Conservation (phyloP, 495 filamentous ascomycete species). For the Elasticomyces elasticus region DNA sequence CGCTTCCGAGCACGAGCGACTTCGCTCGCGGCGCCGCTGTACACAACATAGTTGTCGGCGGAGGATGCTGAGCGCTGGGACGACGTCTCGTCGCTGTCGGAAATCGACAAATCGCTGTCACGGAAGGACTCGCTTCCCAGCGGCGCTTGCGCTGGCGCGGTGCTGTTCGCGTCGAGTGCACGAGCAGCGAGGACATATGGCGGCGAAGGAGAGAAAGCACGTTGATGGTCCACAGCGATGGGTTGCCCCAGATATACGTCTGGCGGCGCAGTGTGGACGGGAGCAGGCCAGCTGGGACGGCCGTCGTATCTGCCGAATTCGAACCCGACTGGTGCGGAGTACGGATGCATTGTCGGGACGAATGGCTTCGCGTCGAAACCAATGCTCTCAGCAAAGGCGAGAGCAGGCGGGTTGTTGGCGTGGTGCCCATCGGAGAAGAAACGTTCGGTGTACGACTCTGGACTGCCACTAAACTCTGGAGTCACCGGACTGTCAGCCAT, state of each 20-base stretch:
- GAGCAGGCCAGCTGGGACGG: background rate
- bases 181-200: no score
- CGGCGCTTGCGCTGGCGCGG: no score
- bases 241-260: no score
- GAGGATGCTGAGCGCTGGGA: background rate
- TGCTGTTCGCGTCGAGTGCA: no score
- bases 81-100: background rate
- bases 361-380: background rate
- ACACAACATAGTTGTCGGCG: background rate
- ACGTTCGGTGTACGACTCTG: background rate
- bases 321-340: background rate
- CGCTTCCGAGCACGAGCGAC: background rate
- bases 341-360: background rate
- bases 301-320: background rate
- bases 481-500: background rate
- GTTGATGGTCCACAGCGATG: no score
- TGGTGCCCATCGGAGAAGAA: background rate
- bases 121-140: background rate
- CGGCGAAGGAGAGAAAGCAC: no score
- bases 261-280: background rate
- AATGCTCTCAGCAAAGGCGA: background rate
- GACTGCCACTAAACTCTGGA: background rate
- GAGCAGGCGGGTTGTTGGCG: background rate
- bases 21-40: background rate
- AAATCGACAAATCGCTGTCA: background rate